These are phyloP conservation scores for Aspergillus tanneri DNA, from an alignment of 2,329 filamentous ascomycete species.

Conservation along the genomic window DNA sequence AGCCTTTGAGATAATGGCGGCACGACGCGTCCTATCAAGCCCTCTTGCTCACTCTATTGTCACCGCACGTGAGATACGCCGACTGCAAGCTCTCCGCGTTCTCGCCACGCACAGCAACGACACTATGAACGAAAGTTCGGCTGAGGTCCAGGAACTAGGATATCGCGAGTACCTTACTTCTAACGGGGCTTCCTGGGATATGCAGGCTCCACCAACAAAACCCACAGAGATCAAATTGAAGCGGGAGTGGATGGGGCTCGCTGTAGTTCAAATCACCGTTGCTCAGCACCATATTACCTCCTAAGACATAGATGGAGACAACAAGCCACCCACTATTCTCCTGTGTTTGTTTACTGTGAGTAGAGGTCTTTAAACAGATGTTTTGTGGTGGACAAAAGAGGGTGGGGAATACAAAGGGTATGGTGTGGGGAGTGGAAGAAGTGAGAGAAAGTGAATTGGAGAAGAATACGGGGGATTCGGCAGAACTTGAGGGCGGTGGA, in stretches of 20 bases:
- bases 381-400: not conserved
- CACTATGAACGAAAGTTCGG: not conserved
- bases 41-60: constrained; percentile 24
- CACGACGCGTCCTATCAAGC: constrained; percentile 14
- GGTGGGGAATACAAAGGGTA: not conserved
- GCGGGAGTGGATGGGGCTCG: constrained; percentile 20
- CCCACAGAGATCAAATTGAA: constrained; percentile 12
- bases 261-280: too few species aligned
- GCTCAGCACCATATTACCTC: too few species aligned
- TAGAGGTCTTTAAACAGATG: too few species aligned
- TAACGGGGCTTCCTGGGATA: not conserved
- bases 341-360: too few species aligned
- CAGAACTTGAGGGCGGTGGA: not conserved
- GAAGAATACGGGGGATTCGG: not conserved
- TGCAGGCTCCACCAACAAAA: not conserved
- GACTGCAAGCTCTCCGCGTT: constrained; percentile 22
- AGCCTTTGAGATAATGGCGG: constrained; percentile 21
- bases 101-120: constrained; percentile 1
- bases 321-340: not conserved
- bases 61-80: constrained; percentile 30
- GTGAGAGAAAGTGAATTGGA: not conserved
- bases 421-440: not conserved
- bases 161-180: constrained; percentile 22
- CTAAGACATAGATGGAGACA: not conserved
- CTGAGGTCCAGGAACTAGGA: constrained; percentile 19